Base-by-base conservation (phyloP, 164 flowering plant species). In the Paratinospora sagittata region DNA sequence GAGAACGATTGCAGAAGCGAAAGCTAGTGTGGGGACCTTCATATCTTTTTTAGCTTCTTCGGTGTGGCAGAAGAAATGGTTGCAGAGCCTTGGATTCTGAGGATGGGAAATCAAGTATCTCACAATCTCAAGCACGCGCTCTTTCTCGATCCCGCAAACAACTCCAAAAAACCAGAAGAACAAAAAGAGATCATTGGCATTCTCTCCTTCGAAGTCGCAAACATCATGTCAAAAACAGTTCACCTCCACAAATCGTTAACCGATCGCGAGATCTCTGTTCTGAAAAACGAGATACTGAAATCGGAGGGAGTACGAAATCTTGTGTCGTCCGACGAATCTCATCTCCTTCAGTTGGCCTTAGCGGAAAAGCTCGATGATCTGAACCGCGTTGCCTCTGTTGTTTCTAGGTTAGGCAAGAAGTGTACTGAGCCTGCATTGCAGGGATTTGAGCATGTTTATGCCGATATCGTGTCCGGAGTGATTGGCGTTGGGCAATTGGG, bases 401-500 rank as follows among this genome's bases (percentile, higher is more conserved):
- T 93, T 9, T 90, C 99, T 23, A 82, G 99, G 79, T 70, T 96
- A 13, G 99, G 99, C 24, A 90, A 86, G 82, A 90, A 83, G 82
- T 96, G 99, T 73, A 73, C 63, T 13, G 90, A 86, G 67, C 90
- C 95, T 8, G 92, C 97, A 2, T 73, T 96, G 74, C 91, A 79
- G 43, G 98, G 99, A 19, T 96, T 96, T 73, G 90, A 93, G 81
- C 98, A 96, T 70, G 97, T 96, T 11, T 96, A 88, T 74, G 85
- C 82, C 11, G 99, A 96, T 81, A 75, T 96, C 7, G 62, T 84
- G 62, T 78, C 77, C 63, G 95, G 96, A 27, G 83, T 68, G 47
- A 90, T 96, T 67, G 88, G 87, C 70, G 90, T 91, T n/a, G 81
- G 69, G 79, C 91, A 84, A 27, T 81, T 96, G 69, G 97, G 97